Evolutionary conservation across 192 early-diverging fungal species (phyloP).

Genomic region (Pecoramyces ruminantium): DNA sequence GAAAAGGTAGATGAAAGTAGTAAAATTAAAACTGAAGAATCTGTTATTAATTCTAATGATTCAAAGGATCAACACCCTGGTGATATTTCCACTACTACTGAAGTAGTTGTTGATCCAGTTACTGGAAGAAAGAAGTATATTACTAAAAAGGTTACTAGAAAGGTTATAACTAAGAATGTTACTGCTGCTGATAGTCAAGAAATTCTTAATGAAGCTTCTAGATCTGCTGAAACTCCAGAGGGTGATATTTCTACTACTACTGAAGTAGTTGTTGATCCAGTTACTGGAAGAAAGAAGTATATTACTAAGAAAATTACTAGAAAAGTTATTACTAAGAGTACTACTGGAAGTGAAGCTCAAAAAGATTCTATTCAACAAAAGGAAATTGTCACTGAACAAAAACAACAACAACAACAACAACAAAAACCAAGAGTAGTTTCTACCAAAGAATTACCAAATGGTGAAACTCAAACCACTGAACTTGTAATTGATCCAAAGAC

Average conservation of each 20-base stretch:
- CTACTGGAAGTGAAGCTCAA: neutral
- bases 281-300: neutral
- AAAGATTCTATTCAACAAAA: neutral
- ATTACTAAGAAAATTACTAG: neutral
- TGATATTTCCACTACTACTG: neutral
- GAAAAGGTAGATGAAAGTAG: no score
- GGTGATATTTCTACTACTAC: neutral
- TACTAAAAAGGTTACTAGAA: neutral
- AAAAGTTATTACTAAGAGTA: neutral
- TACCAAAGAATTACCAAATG: neutral
- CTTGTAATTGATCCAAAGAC: neutral
- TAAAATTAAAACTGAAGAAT: no score
- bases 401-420: no score
- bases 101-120: neutral
- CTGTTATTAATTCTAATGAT: no score
- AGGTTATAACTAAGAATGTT: neutral
- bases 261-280: neutral
- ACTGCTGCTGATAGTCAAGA: no score
- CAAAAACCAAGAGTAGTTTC: no score
- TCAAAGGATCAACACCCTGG: no score
- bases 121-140: neutral
- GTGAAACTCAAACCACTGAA: neutral
- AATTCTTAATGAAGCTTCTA: no score
- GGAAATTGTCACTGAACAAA: neutral
- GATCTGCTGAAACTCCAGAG: neutral